A percentile compares a stretch with the other conserved stretches of the same genome.
phyloP scores from a whole-genome alignment of 306 rosid species.

The Trifolium subterraneum region DNA sequence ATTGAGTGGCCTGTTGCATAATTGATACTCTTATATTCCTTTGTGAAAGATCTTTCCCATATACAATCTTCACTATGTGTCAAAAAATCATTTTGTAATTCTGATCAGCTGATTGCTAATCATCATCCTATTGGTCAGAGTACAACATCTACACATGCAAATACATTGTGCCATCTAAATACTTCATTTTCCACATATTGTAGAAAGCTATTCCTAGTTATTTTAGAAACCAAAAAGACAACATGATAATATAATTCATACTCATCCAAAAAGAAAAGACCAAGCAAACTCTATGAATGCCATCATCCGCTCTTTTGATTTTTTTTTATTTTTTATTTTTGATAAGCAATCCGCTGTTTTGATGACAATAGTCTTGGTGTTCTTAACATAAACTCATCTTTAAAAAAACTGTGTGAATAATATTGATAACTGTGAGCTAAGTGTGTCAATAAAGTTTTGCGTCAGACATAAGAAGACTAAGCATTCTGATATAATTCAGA shows the following conservation, averaged over 20 bases:
- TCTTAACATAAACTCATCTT: not conserved
- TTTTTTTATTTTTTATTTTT: too few species aligned
- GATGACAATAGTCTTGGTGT: not conserved
- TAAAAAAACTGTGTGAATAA: not conserved
- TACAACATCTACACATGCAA: conserved; percentile 20
- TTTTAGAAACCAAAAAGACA: too few species aligned
- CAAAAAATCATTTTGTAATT: not conserved
- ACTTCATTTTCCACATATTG: not conserved
- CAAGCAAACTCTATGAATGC: not conserved
- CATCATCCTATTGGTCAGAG: conserved; percentile 6
- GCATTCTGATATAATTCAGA: not conserved
- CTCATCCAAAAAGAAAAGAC: conserved; percentile 13
- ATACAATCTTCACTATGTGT: conserved; percentile 6
- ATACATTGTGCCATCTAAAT: not conserved
- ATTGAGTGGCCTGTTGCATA: conserved; percentile 22
- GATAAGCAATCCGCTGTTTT: conserved; percentile 6
- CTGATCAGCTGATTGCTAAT: not conserved
- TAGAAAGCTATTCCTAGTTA: too few species aligned
- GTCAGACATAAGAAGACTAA: not conserved
- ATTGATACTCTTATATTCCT: conserved; percentile 7
- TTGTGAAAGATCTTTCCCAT: conserved; percentile 1
- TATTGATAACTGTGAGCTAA: conserved; percentile 14
- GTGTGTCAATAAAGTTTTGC: not conserved
- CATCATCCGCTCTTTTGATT: conserved; percentile 6
- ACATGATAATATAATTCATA: not conserved